phyloP scores from a whole-genome alignment of 2,329 filamentous ascomycete genomes.

The Fusarium caatingaense region DNA sequence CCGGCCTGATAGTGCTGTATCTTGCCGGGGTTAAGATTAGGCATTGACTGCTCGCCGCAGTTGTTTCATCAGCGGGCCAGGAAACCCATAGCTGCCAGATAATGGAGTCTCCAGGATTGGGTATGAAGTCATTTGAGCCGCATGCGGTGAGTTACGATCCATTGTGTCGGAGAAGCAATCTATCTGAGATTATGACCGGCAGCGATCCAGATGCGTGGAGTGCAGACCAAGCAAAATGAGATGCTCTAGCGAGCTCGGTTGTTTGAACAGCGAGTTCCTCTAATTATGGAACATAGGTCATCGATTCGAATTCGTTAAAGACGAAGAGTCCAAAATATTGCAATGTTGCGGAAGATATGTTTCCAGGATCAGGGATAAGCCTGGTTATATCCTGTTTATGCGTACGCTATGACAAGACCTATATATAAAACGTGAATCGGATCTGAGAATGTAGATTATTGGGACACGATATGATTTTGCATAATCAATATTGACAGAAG shows the following conservation, averaged over 20 bases:
- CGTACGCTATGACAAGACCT: neutral
- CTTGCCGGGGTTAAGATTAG: slow-evolving; percentile 18
- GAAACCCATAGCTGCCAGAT: neutral
- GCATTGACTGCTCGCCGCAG: slow-evolving; percentile 9
- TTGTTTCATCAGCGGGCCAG: slow-evolving; percentile 27
- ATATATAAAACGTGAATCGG: slow-evolving; percentile 5
- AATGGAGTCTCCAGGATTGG: slow-evolving; percentile 3
- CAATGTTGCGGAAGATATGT: neutral
- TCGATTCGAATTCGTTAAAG: neutral
- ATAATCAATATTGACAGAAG: slow-evolving; percentile 2
- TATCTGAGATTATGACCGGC: slow-evolving; percentile 8
- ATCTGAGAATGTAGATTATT: neutral
- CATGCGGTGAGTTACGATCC: neutral
- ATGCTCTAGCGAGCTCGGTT: neutral
- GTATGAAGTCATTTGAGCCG: slow-evolving; percentile 26
- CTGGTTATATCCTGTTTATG: neutral
- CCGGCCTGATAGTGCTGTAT: slow-evolving; percentile 19
- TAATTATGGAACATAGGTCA: neutral
- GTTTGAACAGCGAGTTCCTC: neutral
- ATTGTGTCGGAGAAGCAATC: slow-evolving; percentile 2
- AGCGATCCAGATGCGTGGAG: neutral
- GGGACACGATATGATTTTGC: neutral
- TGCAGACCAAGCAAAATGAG: neutral
- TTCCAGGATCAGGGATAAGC: neutral
- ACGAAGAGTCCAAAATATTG: neutral